Evolutionary conservation across 331 rosid genomes (phyloP).

Genomic region (Malus hybrid): DNA sequence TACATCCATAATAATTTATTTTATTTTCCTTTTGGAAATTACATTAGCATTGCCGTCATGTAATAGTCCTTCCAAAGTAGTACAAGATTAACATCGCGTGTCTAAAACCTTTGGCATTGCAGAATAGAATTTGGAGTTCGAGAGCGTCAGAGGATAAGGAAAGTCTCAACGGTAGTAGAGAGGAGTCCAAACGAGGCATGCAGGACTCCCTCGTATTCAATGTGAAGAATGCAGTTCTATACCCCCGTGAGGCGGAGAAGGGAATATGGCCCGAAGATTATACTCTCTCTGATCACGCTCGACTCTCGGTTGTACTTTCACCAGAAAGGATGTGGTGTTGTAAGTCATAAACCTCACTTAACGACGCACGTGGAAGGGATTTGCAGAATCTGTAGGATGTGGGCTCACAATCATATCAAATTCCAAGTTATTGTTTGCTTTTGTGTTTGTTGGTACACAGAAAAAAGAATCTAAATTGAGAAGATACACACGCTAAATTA

Average conservation of each 20-base stretch:
- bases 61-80: background rate
- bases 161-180: conserved; percentile 16
- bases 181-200: conserved; percentile 14
- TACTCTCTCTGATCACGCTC: conserved; percentile 82
- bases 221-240: conserved; percentile 64
- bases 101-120: conserved; percentile 19
- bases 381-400: background rate
- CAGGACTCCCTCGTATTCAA: conserved; percentile 53
- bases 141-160: conserved; percentile 41
- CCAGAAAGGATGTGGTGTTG: conserved; percentile 45
- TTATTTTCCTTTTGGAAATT: background rate
- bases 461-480: background rate
- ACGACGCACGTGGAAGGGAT: background rate
- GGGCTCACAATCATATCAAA: background rate
- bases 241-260: conserved; percentile 70
- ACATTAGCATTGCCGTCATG: background rate
- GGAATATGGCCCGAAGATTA: conserved; percentile 83
- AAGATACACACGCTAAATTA: background rate
- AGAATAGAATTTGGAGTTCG: conserved; percentile 64
- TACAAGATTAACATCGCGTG: background rate
- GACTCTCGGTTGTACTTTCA: conserved; percentile 52
- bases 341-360: conserved; percentile 3
- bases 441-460: too few species aligned
- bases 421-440: background rate
- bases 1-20: background rate